Conservation (phyloP, 805 yeast species). For the Saturnispora gosingensis region DNA sequence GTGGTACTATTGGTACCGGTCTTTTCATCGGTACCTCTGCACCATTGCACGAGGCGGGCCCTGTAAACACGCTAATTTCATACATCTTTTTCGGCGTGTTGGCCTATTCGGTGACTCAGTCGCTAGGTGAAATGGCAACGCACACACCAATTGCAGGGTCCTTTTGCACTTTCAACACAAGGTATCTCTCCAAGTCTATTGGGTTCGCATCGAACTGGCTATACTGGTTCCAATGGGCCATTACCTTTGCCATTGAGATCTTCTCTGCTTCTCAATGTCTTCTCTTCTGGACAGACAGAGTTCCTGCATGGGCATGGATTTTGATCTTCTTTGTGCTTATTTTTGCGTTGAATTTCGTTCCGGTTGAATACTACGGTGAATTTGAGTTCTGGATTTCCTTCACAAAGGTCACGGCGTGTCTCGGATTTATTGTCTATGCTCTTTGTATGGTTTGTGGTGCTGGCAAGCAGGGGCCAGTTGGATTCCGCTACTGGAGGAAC, state of each 20-base stretch:
- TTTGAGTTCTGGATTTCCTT: constrained; percentile 65
- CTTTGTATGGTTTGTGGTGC: constrained; percentile 69
- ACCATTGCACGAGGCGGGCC: constrained; percentile 52
- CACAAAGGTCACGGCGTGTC: constrained; percentile 54
- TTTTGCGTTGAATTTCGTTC: constrained; percentile 46
- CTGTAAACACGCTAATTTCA: constrained; percentile 55
- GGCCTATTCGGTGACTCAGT: constrained; percentile 56
- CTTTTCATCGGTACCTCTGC: constrained; percentile 54
- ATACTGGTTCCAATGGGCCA: constrained; percentile 72
- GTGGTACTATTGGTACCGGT: constrained; percentile 77
- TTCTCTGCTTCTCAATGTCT: constrained; percentile 61
- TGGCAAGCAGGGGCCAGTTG: constrained; percentile 56
- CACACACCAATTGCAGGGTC: constrained; percentile 60
- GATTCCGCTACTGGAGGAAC: constrained; percentile 71
- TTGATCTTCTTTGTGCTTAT: constrained; percentile 51
- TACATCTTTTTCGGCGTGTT: constrained; percentile 56
- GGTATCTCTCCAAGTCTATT: constrained; percentile 59
- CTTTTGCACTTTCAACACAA: constrained; percentile 59
- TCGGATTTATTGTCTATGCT: constrained; percentile 58
- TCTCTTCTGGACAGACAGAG: constrained; percentile 56
- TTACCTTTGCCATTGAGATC: constrained; percentile 64
- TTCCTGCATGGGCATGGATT: constrained; percentile 67
- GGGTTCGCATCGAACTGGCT: constrained; percentile 65
- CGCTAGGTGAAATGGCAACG: constrained; percentile 74
- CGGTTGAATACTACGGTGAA: constrained; percentile 65